Conservation (phyloP, 768 basidiomycete species). For the Serendipita sp. region DNA sequence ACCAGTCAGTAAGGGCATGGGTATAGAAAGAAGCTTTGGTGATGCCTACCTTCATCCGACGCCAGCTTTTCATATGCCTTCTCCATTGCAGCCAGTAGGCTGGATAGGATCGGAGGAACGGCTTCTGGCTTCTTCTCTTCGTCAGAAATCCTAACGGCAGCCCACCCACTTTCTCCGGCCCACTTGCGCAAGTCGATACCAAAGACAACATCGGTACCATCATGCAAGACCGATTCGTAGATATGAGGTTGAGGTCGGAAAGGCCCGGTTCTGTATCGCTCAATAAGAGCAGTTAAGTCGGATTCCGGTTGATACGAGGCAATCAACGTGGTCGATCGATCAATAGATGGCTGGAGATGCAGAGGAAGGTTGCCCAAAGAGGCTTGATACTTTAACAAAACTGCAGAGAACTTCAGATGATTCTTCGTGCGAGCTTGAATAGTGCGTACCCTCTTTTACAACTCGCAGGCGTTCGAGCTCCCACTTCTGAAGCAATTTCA, state of each 20-base stretch:
- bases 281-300: slow-evolving; percentile 73
- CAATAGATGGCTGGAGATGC: slow-evolving; percentile 43
- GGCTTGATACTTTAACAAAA: slow-evolving; percentile 75
- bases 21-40: neutral
- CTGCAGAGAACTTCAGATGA: slow-evolving; percentile 22
- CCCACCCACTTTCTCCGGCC: slow-evolving; percentile 69
- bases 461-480: slow-evolving; percentile 70
- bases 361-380: slow-evolving; percentile 59
- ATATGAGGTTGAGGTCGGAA: slow-evolving; percentile 77
- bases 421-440: neutral
- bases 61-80: slow-evolving; percentile 46
- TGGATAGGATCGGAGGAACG: slow-evolving; percentile 58
- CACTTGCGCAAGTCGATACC: slow-evolving; percentile 84
- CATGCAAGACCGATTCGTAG: slow-evolving; percentile 72
- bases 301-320: slow-evolving; percentile 78
- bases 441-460: slow-evolving; percentile 55
- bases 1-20: neutral
- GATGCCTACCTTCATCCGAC: slow-evolving; percentile 42
- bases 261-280: slow-evolving; percentile 83
- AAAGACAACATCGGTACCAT: slow-evolving; percentile 74
- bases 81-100: slow-evolving; percentile 45
- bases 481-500: slow-evolving; percentile 71
- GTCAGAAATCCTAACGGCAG: slow-evolving; percentile 28
- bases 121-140: slow-evolving; percentile 40
- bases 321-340: slow-evolving; percentile 58